Evolutionary conservation across 2,329 filamentous ascomycete species (phyloP), one percentile per base, ranked within the genome.

Genomic region (Penicillium sp.): DNA sequence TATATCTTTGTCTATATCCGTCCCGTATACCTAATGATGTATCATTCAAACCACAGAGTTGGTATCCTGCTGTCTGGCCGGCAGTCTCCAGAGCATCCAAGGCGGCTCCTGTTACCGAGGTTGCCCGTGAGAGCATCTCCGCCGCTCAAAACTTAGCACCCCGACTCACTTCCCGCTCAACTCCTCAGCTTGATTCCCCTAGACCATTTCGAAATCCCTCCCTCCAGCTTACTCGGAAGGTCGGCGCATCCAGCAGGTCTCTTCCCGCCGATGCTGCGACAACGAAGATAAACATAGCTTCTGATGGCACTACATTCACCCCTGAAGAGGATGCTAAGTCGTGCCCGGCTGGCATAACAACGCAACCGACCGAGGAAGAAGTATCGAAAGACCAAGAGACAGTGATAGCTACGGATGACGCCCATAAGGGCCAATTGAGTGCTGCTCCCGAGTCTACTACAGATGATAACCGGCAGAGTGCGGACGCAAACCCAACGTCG

Each of bases 61-160:
- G 72, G 72, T 73, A 74, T 55, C 69, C 66, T 24, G 69, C 66
- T 45, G 69, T 69, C 24, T 76, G 74, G 74, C 71, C 72, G 32
- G 54, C 60, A 22, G 50, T 55, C 43, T 61, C 62, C 32, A 66
- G 67, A 57, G 62, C 62, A 39, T 65, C 66, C 33, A 77, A 76
- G 60, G 71, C 74, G 41, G 66, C 69, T 32, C 69, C 74, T 42
- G 64, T 75, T 58, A 74, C 73, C 51, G 70, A 76, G 64, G 69
- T 75, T 62, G 72, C 72, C 54, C 69, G 69, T 59, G 74, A 75
- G 62, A 75, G 71, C 59, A 75, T 75, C 43, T 72, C 71, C 32
- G 72, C 69, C 43, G 66, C 70, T n/a, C 35, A 66, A 66, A 52
- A 66, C 65, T 53, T 62, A 49, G 62, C 67, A 44, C 65, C 67